Percentiles rank a stretch among this genome's conserved stretches.
Evolutionary conservation across 2,329 filamentous ascomycete genomes (phyloP).

Genomic region (Arthrobotrys entomopaga): DNA sequence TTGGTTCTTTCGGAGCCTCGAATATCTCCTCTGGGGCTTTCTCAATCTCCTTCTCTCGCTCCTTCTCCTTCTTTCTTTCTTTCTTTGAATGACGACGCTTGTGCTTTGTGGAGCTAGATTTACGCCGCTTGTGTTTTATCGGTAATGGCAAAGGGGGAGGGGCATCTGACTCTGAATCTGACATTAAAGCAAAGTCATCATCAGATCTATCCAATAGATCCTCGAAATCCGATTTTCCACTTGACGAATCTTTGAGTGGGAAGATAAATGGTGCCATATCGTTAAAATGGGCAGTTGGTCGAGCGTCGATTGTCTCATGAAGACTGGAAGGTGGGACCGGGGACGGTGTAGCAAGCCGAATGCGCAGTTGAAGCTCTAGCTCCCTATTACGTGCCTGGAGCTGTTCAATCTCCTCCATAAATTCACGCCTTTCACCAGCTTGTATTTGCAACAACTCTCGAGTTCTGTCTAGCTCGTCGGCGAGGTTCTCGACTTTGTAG

Average conservation of each 20-base stretch:
- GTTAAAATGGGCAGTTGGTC: conserved; percentile 24
- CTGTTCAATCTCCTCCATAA: conserved; percentile 52
- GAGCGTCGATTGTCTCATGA: conserved; percentile 28
- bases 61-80: conserved; percentile 36
- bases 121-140: conserved; percentile 45
- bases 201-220: conserved; percentile 42
- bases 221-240: conserved; percentile 49
- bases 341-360: conserved; percentile 40
- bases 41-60: conserved; percentile 33
- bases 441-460: conserved; percentile 51
- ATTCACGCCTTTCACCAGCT: conserved; percentile 47
- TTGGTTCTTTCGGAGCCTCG: conserved; percentile 29
- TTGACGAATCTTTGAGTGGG: conserved; percentile 49
- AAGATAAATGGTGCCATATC: conserved; percentile 37
- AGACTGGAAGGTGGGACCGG: conserved; percentile 41
- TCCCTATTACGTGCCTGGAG: conserved; percentile 46
- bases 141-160: conserved; percentile 35
- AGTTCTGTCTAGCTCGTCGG: conserved; percentile 48
- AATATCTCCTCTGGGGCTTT: conserved; percentile 11
- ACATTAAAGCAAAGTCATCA: conserved; percentile 39
- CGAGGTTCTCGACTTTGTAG: conserved; percentile 53
- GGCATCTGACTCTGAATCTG: conserved; percentile 46
- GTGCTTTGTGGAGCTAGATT: conserved; percentile 43
- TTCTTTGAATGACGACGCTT: conserved; percentile 46
- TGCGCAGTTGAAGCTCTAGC: conserved; percentile 49